These are phyloP conservation scores for Fagus sylvatica DNA, from an alignment of 306 rosid species.

Conservation along the genomic window DNA sequence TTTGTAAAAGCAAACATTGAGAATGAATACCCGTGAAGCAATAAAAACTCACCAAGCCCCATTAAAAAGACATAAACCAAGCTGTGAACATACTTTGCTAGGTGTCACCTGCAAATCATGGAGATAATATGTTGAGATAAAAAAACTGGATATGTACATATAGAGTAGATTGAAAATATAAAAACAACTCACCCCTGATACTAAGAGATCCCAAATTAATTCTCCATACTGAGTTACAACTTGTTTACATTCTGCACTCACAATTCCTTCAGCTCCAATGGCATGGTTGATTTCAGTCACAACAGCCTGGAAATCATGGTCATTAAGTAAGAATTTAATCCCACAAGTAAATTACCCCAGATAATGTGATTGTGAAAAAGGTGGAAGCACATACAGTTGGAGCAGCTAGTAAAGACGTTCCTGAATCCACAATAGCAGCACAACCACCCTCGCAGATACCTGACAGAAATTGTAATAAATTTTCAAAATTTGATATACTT, in stretches of 20 bases:
- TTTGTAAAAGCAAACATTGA: constrained; percentile 5
- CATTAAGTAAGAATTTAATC: constrained; percentile 12
- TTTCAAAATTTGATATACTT: constrained; percentile 18
- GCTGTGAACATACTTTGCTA: constrained; percentile 51
- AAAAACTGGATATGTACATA: constrained; percentile 7
- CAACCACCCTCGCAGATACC: constrained; percentile 77
- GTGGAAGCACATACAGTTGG: constrained; percentile 65
- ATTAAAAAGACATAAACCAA: constrained; percentile 54
- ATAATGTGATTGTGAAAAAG: not conserved
- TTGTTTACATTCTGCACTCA: constrained; percentile 72
- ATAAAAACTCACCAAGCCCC: constrained; percentile 27
- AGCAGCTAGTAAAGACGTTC: constrained; percentile 86
- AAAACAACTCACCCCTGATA: constrained; percentile 56
- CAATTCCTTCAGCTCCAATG: constrained; percentile 90
- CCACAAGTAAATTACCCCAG: not conserved
- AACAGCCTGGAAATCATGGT: constrained; percentile 46
- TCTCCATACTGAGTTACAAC: constrained; percentile 74
- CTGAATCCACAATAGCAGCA: constrained; percentile 85
- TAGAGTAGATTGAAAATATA: not conserved
- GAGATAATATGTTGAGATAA: constrained; percentile 15
- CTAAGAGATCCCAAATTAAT: constrained; percentile 73
- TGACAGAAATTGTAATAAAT: constrained; percentile 29
- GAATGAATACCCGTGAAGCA: not conserved
- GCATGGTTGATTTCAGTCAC: constrained; percentile 88
- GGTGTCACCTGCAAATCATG: constrained; percentile 58